Percentiles rank a stretch among this genome's conserved stretches.
These are phyloP conservation scores for Angomonas deanei DNA, from an alignment of 208 protist species.

Conservation along the genomic window DNA sequence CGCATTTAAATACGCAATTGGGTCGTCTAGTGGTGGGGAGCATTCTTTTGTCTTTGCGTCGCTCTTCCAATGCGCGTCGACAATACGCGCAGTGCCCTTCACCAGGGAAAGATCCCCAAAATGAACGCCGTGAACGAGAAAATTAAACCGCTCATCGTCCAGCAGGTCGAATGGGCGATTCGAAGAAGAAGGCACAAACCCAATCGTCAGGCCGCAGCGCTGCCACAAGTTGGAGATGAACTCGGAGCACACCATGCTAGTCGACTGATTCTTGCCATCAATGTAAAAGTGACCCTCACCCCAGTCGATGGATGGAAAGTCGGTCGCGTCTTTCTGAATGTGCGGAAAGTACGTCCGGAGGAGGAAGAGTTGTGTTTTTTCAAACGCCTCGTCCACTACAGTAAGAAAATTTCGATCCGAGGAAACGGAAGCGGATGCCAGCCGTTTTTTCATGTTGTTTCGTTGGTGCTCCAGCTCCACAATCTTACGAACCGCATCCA, in stretches of 20 bases:
- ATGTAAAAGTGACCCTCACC: constrained; percentile 34
- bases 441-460: background rate
- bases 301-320: constrained; percentile 23
- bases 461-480: constrained; percentile 44
- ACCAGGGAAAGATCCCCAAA: constrained; percentile 35
- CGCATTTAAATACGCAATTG: constrained; percentile 40
- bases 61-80: background rate
- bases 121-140: constrained; percentile 14
- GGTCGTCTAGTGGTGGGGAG: constrained; percentile 8
- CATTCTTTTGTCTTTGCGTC: background rate
- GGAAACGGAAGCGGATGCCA: background rate
- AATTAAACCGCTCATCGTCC: constrained; percentile 69
- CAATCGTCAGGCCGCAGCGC: constrained; percentile 37
- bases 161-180: constrained; percentile 78
- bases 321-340: constrained; percentile 9
- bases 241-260: constrained; percentile 68
- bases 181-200: constrained; percentile 70
- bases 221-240: constrained; percentile 76
- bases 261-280: constrained; percentile 55
- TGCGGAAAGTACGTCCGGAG: constrained; percentile 62
- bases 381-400: constrained; percentile 27
- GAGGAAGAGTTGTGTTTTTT: constrained; percentile 31
- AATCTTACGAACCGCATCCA: constrained; percentile 67
- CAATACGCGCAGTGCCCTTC: constrained; percentile 11
- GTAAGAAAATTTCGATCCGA: background rate